phyloP scores from a whole-genome alignment of 139 green algal genomes.

The Chlamydomonas incerta region DNA sequence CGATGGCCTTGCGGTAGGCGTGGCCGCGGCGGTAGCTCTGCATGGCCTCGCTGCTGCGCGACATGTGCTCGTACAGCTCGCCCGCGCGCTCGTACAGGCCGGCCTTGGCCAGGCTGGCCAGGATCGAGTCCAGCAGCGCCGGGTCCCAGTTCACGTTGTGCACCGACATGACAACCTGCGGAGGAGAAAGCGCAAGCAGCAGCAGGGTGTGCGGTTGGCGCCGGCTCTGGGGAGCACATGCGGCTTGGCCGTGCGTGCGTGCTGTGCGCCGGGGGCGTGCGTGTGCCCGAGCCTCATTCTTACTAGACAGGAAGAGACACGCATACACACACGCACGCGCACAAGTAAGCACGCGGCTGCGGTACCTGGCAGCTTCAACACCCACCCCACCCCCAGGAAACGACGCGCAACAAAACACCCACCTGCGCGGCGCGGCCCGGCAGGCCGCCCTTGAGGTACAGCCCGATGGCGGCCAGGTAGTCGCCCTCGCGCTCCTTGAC shows the following conservation, averaged over 20 bases:
- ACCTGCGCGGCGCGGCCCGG: conserved; percentile 78
- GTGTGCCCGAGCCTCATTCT: too few species aligned
- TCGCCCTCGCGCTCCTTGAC: conserved; percentile 83
- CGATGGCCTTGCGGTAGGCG: conserved; percentile 67
- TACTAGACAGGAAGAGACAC: too few species aligned
- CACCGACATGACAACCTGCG: conserved; percentile 59
- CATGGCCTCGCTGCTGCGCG: conserved; percentile 64
- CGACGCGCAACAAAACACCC: background rate
- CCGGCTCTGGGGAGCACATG: too few species aligned
- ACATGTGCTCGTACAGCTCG: conserved; percentile 79
- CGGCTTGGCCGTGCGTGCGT: too few species aligned
- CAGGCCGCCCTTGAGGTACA: conserved; percentile 85
- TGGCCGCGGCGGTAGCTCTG: conserved; percentile 57
- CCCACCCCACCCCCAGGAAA: too few species aligned
- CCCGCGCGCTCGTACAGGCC: conserved; percentile 76
- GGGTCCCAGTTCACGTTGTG: conserved; percentile 59
- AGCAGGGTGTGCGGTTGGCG: too few species aligned
- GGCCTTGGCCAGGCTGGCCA: conserved; percentile 63
- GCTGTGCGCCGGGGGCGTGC: too few species aligned
- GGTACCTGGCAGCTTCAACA: too few species aligned
- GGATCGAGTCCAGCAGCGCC: conserved; percentile 73
- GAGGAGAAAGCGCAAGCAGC: too few species aligned
- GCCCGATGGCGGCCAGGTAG: conserved; percentile 75
- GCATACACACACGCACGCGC: too few species aligned
- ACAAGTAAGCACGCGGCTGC: too few species aligned